phyloP scores from a whole-genome alignment of 78 protist species.

The Ministeria vibrans region DNA sequence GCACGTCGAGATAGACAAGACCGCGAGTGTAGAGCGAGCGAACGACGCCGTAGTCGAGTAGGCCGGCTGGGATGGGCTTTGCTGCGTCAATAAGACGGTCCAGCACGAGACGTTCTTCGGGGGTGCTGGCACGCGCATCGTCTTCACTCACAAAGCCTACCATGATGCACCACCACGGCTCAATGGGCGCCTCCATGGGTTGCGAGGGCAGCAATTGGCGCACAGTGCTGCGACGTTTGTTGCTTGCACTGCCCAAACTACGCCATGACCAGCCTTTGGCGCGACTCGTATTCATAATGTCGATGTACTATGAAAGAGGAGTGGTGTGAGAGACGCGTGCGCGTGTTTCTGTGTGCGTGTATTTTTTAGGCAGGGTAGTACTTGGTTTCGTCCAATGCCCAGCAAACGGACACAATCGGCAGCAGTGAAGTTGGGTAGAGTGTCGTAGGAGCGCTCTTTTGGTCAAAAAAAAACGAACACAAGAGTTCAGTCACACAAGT shows the following conservation, averaged over 20 bases:
- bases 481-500: too few relatives aligned
- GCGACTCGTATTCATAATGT: constrained; percentile 35
- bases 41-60: not conserved
- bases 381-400: constrained; percentile 71
- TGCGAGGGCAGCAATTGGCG: not conserved
- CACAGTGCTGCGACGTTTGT: not conserved
- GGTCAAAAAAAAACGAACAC: too few relatives aligned
- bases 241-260: not conserved
- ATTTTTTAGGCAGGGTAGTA: too few relatives aligned
- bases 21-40: constrained; percentile 8
- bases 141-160: constrained; percentile 12
- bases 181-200: not conserved
- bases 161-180: constrained; percentile 41
- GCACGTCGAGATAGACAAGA: constrained; percentile 32
- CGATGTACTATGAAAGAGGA: too few relatives aligned
- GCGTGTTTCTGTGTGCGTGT: too few relatives aligned
- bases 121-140: constrained; percentile 8
- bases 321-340: too few relatives aligned
- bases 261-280: constrained; percentile 16
- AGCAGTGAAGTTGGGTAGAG: constrained; percentile 80
- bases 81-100: constrained; percentile 15
- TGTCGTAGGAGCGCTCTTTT: constrained; percentile 54
- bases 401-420: constrained; percentile 49
- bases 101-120: not conserved
- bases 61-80: constrained; percentile 9